Base-by-base conservation (phyloP, 768 basidiomycete genomes). In the Lentinula guzmanii region DNA sequence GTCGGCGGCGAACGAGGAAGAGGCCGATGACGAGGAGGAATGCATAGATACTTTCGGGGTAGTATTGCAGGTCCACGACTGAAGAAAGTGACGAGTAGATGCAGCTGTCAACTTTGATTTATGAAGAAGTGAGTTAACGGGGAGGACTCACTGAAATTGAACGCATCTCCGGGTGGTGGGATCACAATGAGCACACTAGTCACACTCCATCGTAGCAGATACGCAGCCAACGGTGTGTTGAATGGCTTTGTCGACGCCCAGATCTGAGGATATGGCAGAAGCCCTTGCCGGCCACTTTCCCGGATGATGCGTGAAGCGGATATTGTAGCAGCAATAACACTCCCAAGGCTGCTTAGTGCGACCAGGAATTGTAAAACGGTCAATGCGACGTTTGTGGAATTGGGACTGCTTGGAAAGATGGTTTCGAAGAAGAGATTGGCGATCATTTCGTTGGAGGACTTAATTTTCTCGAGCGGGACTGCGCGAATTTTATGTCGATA, bases 381-480 rank as follows among this genome's bases (percentile, higher is more conserved):
- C 33, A 46, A n/a, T 8, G 58, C 58, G 2, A 48, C 24, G 24
- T 34, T 28, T 15, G 41, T 46, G n/a, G 58, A 59, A 33, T 46
- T 28, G 46, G 46, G 31, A 15, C 18, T 18, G 33, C 31, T 31
- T 15, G 58, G 24, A 18, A 45, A 34, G 21, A 34, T 34, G 16
- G 52, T 34, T 50, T 24, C 58, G 24, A 45, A 34, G 33, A 33
- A 48, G 24, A 34, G 45, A 48, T 46, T 46, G 34, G 86, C 87
- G 3, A 86, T 82, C n/a, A 86, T 79, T 7, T 81, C 76, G 2
- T 85, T 84, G 1, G 82, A 82, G 11, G 72, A 71, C 0, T 79
- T 71, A 61, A 91, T 90, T 55, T 89, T 85, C 16, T 79, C 75
- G 64, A 85, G 87, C 4, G 84, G 81, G 5, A 86, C 85, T n/a